These are phyloP conservation scores for Aspergillus sp. DNA, from an alignment of 2,329 filamentous ascomycete species.

Conservation along the genomic window DNA sequence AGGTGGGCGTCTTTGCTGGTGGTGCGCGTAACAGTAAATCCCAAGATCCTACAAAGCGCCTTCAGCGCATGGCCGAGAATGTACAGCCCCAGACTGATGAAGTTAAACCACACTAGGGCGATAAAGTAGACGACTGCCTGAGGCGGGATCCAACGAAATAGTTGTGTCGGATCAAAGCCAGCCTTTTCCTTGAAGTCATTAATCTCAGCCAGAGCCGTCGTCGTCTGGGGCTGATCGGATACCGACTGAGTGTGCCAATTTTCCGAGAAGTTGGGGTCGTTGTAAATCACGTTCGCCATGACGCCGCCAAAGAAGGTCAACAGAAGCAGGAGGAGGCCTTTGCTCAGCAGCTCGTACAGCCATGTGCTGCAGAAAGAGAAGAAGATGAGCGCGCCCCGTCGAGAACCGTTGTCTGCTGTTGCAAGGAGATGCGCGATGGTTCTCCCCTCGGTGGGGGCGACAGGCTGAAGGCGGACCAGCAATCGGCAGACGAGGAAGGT, in stretches of 20 bases:
- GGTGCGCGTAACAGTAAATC: not conserved
- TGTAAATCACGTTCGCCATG: conserved; percentile 12
- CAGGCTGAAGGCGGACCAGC: conserved; percentile 8
- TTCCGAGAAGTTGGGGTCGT: conserved; percentile 2
- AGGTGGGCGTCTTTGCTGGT: not conserved
- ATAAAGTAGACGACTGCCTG: conserved; percentile 15
- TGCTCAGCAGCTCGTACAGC: conserved; percentile 13
- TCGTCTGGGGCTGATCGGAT: not conserved
- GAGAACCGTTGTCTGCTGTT: conserved; percentile 14
- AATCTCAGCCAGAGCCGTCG: conserved; percentile 5
- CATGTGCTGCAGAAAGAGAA: conserved; percentile 14
- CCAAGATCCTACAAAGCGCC: conserved; percentile 4
- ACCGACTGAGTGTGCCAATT: no score
- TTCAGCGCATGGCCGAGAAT: conserved; percentile 15
- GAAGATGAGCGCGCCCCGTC: conserved; percentile 6
- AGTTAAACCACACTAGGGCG: conserved; percentile 16
- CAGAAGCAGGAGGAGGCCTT: conserved; percentile 14
- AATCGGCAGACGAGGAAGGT: conserved; percentile 22
- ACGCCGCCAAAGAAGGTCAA: conserved; percentile 17
- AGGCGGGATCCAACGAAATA: conserved; percentile 18
- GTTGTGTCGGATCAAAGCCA: conserved; percentile 8
- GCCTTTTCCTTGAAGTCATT: conserved; percentile 10
- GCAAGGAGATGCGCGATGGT: conserved; percentile 19
- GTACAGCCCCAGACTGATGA: conserved; percentile 18
- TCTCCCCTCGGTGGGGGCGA: not conserved